A percentile compares a stretch with the other conserved stretches of the same genome.
Evolutionary conservation across 2,329 filamentous ascomycete species (phyloP).

Genomic region (Aspergillus alliaceus): DNA sequence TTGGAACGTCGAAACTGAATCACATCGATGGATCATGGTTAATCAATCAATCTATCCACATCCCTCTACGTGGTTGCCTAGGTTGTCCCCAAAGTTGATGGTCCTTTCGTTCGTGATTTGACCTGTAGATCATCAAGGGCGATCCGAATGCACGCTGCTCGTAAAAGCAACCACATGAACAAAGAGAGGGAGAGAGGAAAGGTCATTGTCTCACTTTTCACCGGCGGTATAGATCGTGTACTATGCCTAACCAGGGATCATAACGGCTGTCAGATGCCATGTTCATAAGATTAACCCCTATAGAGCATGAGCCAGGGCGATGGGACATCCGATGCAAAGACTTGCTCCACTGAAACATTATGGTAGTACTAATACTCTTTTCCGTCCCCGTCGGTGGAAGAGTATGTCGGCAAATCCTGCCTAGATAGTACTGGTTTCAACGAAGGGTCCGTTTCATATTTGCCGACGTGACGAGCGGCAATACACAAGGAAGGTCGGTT

Average conservation of each 20-base stretch:
- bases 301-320: background rate
- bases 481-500: background rate
- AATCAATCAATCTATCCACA: background rate
- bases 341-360: background rate
- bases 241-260: background rate
- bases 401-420: slow-evolving; percentile 21
- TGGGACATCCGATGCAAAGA: background rate
- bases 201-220: background rate
- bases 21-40: background rate
- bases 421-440: slow-evolving; percentile 5
- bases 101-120: too few species aligned
- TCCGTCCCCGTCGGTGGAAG: slow-evolving; percentile 17
- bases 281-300: background rate
- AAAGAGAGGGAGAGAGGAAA: background rate
- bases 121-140: too few species aligned
- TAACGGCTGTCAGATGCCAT: slow-evolving; percentile 1
- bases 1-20: background rate
- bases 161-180: background rate
- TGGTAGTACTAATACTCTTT: slow-evolving; percentile 2
- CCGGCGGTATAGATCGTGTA: background rate
- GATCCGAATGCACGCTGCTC: too few species aligned
- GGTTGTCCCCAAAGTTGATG: background rate
- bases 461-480: slow-evolving; percentile 16
- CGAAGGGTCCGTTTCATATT: slow-evolving; percentile 23
- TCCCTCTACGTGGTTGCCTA: background rate